Evolutionary conservation across 306 rosid species (phyloP).

Genomic region (Dalbergia oliveri): DNA sequence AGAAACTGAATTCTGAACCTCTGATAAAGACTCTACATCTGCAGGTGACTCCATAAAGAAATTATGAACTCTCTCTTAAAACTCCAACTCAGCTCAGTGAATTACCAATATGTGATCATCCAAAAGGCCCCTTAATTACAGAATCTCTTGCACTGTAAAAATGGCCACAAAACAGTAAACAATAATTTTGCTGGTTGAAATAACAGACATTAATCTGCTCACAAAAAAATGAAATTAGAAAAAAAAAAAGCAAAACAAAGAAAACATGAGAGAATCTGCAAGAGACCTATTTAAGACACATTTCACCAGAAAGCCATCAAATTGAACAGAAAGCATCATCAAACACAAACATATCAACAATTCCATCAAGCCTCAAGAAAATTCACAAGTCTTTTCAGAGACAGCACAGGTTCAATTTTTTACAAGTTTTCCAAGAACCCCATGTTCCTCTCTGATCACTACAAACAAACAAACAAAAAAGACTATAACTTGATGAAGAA

Average conservation of each 20-base stretch:
- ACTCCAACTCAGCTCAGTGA: constrained; percentile 55
- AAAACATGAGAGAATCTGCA: constrained; percentile 46
- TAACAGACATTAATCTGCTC: constrained; percentile 49
- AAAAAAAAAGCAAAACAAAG: constrained; percentile 39
- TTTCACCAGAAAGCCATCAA: constrained; percentile 20
- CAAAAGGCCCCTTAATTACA: constrained; percentile 48
- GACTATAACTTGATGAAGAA: constrained; percentile 18
- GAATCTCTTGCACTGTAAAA: constrained; percentile 44
- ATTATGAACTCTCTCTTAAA: constrained; percentile 44
- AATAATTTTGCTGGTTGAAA: constrained; percentile 32
- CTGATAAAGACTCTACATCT: constrained; percentile 59
- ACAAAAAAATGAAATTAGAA: constrained; percentile 47
- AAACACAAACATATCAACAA: constrained; percentile 29
- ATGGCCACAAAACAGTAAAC: constrained; percentile 4
- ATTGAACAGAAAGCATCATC: constrained; percentile 35
- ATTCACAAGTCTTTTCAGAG: constrained; percentile 34
- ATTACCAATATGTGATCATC: constrained; percentile 47
- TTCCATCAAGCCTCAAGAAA: constrained; percentile 32
- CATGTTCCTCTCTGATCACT: constrained; percentile 35
- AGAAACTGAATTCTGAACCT: constrained; percentile 65
- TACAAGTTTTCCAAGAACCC: constrained; percentile 40
- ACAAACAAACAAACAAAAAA: background rate
- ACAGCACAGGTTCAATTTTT: constrained; percentile 22
- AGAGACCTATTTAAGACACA: constrained; percentile 44
- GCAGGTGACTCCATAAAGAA: constrained; percentile 67